phyloP scores from a whole-genome alignment of 2,329 filamentous ascomycete species.

The Colletotrichum echinochloae region DNA sequence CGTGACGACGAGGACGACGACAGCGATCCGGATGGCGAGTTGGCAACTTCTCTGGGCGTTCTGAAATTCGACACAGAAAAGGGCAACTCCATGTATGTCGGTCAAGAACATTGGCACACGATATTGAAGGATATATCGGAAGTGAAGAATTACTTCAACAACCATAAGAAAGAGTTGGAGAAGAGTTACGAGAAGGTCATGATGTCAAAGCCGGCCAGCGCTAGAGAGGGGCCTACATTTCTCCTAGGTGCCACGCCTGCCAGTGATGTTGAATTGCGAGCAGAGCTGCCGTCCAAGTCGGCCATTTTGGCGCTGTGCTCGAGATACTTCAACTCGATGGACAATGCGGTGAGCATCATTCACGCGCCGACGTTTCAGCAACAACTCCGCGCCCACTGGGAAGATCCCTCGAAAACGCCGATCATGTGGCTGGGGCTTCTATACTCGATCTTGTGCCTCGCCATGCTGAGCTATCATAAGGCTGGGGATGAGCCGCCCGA shows the following conservation, averaged over 20 bases:
- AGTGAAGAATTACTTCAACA: constrained; percentile 89
- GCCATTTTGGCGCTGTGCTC: constrained; percentile 87
- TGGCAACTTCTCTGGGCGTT: constrained; percentile 81
- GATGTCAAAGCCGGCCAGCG: constrained; percentile 71
- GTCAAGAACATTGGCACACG: constrained; percentile 86
- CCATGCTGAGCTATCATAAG: constrained; percentile 82
- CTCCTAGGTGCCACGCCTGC: constrained; percentile 81
- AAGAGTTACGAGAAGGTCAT: constrained; percentile 82
- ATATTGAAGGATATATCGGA: constrained; percentile 87
- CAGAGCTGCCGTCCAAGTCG: constrained; percentile 82
- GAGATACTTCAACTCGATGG: constrained; percentile 89
- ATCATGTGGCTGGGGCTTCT: constrained; percentile 84
- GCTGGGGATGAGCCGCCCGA: constrained; percentile 84
- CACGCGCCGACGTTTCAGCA: constrained; percentile 88
- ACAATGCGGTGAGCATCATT: constrained; percentile 78
- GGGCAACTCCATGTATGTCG: constrained; percentile 83
- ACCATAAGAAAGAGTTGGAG: constrained; percentile 90
- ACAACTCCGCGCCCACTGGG: constrained; percentile 75
- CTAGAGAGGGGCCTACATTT: constrained; percentile 77
- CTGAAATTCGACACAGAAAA: constrained; percentile 84
- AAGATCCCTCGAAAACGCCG: constrained; percentile 77
- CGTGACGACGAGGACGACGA: constrained; percentile 68
- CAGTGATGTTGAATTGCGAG: constrained; percentile 81
- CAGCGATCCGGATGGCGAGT: constrained; percentile 76
- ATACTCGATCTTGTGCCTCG: constrained; percentile 81